Evolutionary conservation across 441 rosid species (phyloP), one percentile per base, ranked within the genome.

Genomic region (Rhodomyrtus psidioides): DNA sequence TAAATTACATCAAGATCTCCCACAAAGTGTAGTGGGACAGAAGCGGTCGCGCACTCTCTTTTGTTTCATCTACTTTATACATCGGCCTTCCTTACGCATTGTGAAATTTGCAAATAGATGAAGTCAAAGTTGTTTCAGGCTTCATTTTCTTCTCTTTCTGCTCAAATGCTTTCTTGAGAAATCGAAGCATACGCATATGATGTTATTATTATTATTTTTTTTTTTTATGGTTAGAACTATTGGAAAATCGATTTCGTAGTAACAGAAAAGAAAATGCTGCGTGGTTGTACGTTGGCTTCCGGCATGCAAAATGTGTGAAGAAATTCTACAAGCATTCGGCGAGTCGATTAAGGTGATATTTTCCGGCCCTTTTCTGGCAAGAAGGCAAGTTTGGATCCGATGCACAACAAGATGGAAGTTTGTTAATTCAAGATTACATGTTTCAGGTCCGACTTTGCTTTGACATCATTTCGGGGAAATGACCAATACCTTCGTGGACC

Each of bases 1-100:
- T 96, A 84, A 94, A 93, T 85, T 97, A 97, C 94, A 94, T 96
- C 79, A 95, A 91, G 91, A 88, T 92, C 81, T 94, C 98, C 19
- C 93, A 90, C 86, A 94, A 90, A 88, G 65, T 92, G 83, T 90
- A 92, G 87, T 92, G 89, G 90, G 54, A 54, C 65, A 28, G 49
- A 70, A 70, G 49, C 9, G 16, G 49, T 34, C 2, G 5, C 5
- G 8, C 79, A 5, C 51, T 21, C 49, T 39, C n/a, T 70, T 10
- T 70, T 70, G 49, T 21, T 70, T 21, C 79, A 65, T 21, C 10
- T 39, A 21, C 49, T 70, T 39, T 70, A 21, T 70, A 70, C n/a
- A 12, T 39, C 49, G n/a, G 79, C 79, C 15, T 70, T 21, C 49
- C 49, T 6, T 21, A 15, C 51, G 34, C n/a, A 70, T 23, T 9